Base-by-base conservation (phyloP, 805 yeast species). In the Ogataea thermomethanolica region DNA sequence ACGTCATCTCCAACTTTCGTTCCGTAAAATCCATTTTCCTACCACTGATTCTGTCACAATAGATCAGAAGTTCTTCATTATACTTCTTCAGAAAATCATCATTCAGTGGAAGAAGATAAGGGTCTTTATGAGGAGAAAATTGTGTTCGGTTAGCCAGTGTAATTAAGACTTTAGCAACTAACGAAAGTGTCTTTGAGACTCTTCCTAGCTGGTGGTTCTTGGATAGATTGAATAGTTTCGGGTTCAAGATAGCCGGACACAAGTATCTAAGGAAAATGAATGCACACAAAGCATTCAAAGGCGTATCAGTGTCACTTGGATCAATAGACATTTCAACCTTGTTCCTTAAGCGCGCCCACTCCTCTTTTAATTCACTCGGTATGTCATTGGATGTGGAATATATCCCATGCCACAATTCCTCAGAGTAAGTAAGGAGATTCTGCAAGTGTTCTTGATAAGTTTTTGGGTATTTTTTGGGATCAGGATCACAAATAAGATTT, bases 241-340 rank as follows among this genome's bases (percentile, higher is more conserved):
- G 99, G 54, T 88, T 90, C 55, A 93, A 64, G 22, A 91, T 75
- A 0, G 96, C 95, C 0, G 99, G 98, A 53, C 96, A 89, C 48
- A 89, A 75, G 60, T 82, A 86, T 44, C 96, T 68, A 44, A 91
- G 64, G 58, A 91, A 93, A 9, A 91, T 65, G 53, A 93, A 85
- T 1, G 96, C 89, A 14, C 93, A 76, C 24, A 90, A 65, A 35
- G 95, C 84, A 54, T 89, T 83, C 43, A 83, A 66, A 0, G 88
- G 73, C 8, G 67, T 56, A 5, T 61, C 65, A 0, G 41, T 35
- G 52, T 80, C 83, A 10, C 65, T 69, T 1, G 81, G 78, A 46
- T 74, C 79, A 45, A 78, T 71, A 8, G 76, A 75, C 29, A 77
- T 58, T 50, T 83, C 95, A 17, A 87, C 76, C 46, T 77, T 79